Evolutionary conservation across 1,284 basidiomycete genomes (phyloP).

Genomic region (Irpex sp.): DNA sequence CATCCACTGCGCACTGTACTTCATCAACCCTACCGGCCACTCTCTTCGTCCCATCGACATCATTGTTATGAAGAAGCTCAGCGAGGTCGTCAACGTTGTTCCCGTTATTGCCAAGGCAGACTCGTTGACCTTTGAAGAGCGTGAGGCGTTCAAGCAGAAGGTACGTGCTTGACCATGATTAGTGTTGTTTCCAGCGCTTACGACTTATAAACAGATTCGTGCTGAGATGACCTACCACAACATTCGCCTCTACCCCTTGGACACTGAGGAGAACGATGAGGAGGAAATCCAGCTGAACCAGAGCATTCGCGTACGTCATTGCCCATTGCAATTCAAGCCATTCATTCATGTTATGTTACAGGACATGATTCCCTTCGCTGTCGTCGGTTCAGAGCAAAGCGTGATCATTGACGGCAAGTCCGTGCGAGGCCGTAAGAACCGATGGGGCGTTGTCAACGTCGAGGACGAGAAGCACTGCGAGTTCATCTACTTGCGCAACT

Average conservation of each 20-base stretch:
- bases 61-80: slow-evolving; percentile 98
- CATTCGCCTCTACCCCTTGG: slow-evolving; percentile 96
- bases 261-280: slow-evolving; percentile 93
- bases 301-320: slow-evolving; percentile 71
- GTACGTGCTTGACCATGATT: slow-evolving; percentile 32
- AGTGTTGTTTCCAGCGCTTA: background rate
- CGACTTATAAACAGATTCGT: slow-evolving; percentile 63
- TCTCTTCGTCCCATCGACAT: slow-evolving; percentile 92
- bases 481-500: slow-evolving; percentile 96
- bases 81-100: slow-evolving; percentile 98
- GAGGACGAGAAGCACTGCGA: slow-evolving; percentile 98
- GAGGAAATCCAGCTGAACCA: slow-evolving; percentile 92
- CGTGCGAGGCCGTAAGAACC: slow-evolving; percentile 94
- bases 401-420: slow-evolving; percentile 95
- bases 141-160: slow-evolving; percentile 90
- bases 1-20: slow-evolving; percentile 98
- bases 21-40: slow-evolving; percentile 97
- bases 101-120: slow-evolving; percentile 99
- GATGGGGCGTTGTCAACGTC: slow-evolving; percentile 98
- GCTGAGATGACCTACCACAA: slow-evolving; percentile 92
- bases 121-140: slow-evolving; percentile 90
- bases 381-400: slow-evolving; percentile 92
- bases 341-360: slow-evolving; percentile 27
- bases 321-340: background rate
- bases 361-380: slow-evolving; percentile 94